phyloP scores from a whole-genome alignment of 192 early-diverging fungal species.

The Entomortierella lignicola region DNA sequence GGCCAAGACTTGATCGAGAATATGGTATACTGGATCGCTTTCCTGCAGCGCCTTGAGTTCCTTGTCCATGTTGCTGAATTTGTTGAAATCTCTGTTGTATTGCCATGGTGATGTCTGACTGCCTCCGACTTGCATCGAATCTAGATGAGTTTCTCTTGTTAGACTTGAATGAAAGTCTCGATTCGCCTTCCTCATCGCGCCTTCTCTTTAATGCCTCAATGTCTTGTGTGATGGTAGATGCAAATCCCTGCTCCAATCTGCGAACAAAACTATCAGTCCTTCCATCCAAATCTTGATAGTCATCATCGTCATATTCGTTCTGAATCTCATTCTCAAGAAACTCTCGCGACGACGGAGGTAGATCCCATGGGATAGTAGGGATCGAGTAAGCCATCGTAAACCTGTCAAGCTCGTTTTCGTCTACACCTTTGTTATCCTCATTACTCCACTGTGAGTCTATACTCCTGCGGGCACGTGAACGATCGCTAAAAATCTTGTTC shows the following conservation, averaged over 20 bases:
- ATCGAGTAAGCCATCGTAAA: slow-evolving; percentile 21
- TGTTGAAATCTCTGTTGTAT: slow-evolving; percentile 6
- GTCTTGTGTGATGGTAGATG: slow-evolving; percentile 27
- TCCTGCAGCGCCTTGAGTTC: neutral
- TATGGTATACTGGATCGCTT: neutral
- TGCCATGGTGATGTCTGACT: slow-evolving; percentile 20
- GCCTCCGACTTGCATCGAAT: slow-evolving; percentile 7
- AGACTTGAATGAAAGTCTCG: slow-evolving; percentile 5
- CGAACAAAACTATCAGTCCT: slow-evolving; percentile 2
- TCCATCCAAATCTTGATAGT: slow-evolving; percentile 2
- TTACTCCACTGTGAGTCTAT: slow-evolving; percentile 28
- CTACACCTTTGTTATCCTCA: slow-evolving; percentile 10
- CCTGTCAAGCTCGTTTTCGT: slow-evolving; percentile 12
- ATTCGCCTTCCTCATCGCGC: neutral
- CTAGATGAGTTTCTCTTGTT: slow-evolving; percentile 1
- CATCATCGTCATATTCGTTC: slow-evolving; percentile 20
- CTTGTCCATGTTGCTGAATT: slow-evolving; percentile 3
- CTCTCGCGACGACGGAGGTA: slow-evolving; percentile 5
- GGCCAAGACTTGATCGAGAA: neutral
- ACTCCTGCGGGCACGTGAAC: slow-evolving; percentile 11
- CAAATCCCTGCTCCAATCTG: slow-evolving; percentile 7
- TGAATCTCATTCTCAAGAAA: slow-evolving; percentile 12
- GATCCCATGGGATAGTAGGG: neutral
- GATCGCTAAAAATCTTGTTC: slow-evolving; percentile 40
- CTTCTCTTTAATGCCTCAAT: slow-evolving; percentile 26